Base-by-base conservation (phyloP, 768 basidiomycete genomes). In the Termitomyces sp. region DNA sequence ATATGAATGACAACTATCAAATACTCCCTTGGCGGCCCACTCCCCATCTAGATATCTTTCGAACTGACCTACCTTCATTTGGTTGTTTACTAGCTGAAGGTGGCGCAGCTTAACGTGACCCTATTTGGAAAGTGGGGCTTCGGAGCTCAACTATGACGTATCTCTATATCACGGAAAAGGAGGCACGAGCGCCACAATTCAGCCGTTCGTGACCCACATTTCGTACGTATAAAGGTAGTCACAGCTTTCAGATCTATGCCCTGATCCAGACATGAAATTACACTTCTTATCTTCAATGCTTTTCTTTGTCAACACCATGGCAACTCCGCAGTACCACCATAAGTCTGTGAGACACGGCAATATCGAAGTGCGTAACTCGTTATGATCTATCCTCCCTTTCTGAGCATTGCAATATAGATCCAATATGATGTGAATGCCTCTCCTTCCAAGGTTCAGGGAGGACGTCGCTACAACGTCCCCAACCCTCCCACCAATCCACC, bases 121-220 rank as follows among this genome's bases (percentile, higher is more conserved):
- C 56, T 57, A 57, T 47, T 25, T 36, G 11, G 12, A 20, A 11
- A 57, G 56, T 47, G 45, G 56, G n/a, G 29, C 25, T 58, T 49
- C 20, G 36, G 38, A 42, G 37, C 25, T 38, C 12, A 34, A 5
- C 15, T 25, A 29, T 45, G n/a, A 58, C 47, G 11, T 5, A 25
- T 11, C 20, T 11, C 32, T 12, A 47, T 47, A 46, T 6, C 29
- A 29, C 29, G 36, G 14, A 32, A 57, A 50, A 58, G 48, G 57
- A 58, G 57, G 37, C 7, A 31, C n/a, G 37, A 32, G 38, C 48
- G 31, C 57, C 57, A 58, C 32, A 49, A 20, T 34, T 12, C 10
- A 40, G 4, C 45, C 5, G 31, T 50, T 25, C 34, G 56, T 4
- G 58, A 59, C 42, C 58, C 58, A 59, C 58, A 25, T 15, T 52